Evolutionary conservation across 202 grass and related monocot species (phyloP), one percentile per base, ranked within the genome.

Genomic region (Panicum virgatum): DNA sequence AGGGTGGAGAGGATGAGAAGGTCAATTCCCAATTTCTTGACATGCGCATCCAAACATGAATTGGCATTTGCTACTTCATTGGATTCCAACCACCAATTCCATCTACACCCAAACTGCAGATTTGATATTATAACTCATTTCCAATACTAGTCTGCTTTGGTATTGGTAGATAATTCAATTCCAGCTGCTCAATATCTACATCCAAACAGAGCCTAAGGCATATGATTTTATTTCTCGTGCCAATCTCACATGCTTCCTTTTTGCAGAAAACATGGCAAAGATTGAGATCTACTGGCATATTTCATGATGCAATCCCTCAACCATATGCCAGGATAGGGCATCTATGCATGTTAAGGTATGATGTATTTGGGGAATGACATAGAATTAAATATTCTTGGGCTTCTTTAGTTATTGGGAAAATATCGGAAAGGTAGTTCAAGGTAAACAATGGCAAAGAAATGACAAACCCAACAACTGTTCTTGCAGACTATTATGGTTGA

Each of bases 281-380:
- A 84, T 70, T 94, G 70, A 89, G 78, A 85, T 80, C 73, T 78
- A 72, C 69, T 0, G 87, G 85, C 54, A 87, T 94, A 92, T 92
- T 97, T 92, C 91, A 90, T 58, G 91, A 97, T 85, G 91, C 91
- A 82, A 82, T 97, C 83, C 94, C 89, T 66, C 76, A 80, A 85
- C 87, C 94, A 66, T 66, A 54, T 87, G 69, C 84, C 47, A 94
- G 91, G 70, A 69, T 92, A 56, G 87, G 87, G 72, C 78, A 92
- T 84, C 94, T 62, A 94, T 97, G 94, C 91, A 94, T 88, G 91
- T 97, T 30, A 97, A 94, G 94, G 89, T 97, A 97, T 73, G 32
- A 7, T 82, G 59, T 48, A 59, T 65, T 59, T 27, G 14, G 43
- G 39, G 48, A 70, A 65, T 85, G 18, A 22, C 56, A 63, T 56